A percentile compares a stretch with the other conserved stretches of the same genome.
phyloP scores from a whole-genome alignment of 2,329 filamentous ascomycete species.

The Aulographum hederae region DNA sequence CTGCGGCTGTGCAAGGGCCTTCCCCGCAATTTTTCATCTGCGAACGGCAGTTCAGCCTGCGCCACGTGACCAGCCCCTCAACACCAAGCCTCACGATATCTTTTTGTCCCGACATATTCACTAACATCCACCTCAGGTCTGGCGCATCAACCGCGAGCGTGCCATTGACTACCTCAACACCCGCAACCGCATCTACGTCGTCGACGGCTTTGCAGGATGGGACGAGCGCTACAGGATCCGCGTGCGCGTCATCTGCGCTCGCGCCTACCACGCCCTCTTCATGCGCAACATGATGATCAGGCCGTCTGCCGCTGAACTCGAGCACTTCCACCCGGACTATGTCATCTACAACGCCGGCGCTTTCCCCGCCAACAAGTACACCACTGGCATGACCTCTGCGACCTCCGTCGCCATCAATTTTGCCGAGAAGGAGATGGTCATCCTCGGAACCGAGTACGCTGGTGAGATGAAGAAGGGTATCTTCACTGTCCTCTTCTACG shows the following conservation, averaged over 20 bases:
- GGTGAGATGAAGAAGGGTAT: constrained; percentile 97
- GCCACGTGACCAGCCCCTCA: no score
- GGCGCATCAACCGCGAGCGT: constrained; percentile 98
- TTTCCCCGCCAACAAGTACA: constrained; percentile 97
- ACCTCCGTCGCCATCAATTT: constrained; percentile 99
- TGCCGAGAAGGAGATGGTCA: constrained; percentile 99
- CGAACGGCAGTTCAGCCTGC: no score
- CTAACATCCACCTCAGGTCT: constrained; percentile 46
- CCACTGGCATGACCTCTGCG: constrained; percentile 94
- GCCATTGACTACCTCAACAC: constrained; percentile 99
- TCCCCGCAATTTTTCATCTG: no score
- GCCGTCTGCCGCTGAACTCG: constrained; percentile 73
- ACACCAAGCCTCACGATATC: no score
- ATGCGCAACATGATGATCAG: constrained; percentile 99
- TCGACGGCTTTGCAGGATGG: constrained; percentile 96
- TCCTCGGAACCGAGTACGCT: constrained; percentile 95
- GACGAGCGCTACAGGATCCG: constrained; percentile 96
- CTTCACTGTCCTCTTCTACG: constrained; percentile 98
- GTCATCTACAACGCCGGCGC: constrained; percentile 98
- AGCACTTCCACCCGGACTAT: constrained; percentile 98
- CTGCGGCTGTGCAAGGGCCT: no score
- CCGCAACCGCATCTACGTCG: constrained; percentile 92
- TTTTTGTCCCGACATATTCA: no score
- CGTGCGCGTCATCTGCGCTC: constrained; percentile 93
- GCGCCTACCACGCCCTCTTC: constrained; percentile 98